Base-by-base conservation (phyloP, 1,284 basidiomycete genomes). In the Trichosporon sp. region DNA sequence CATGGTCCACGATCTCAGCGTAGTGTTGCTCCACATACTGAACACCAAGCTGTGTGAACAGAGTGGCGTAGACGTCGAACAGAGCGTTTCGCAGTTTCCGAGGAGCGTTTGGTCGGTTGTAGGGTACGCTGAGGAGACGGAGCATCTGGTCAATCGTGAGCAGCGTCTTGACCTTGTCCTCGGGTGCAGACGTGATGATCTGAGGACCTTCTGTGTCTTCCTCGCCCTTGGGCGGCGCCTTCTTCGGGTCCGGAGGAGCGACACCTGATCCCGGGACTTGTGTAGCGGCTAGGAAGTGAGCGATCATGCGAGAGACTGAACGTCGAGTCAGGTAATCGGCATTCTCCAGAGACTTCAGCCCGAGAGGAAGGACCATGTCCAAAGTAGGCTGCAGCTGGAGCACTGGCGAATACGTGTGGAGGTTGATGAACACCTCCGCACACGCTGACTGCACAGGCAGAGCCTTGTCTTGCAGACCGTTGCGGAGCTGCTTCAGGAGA, bases 1-100 rank as follows among this genome's bases (percentile, higher is more conserved):
- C 80, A 77, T 99, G 95, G 36, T 83, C 82, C 34, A 92, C 84
- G 62, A 98, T 86, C 36, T 88, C 83, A 10, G 86, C 83, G 72
- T 96, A 99, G 76, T 95, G 90, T 29, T 81, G 78, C 75, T 97
- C 94, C 46, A 93, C 87, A 78, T 92, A 99, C 0, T 80, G 76
- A 0, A 87, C 68, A 0, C 94, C 95, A 5, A 98, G 86, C 7
- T 85, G 83, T 0, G 85, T 86, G 62, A 98, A 84, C 1, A 96
- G 80, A 0, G 89, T 86, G 2, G 88, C 85, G 73, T 98, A 98
- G 69, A 92, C 89, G 71, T 96, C 92, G 74, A 97, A 89, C 33
- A 98, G 85, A 5, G 92, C 93, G 40, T 92, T 88, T 23, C 89
- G 86, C 1, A 86, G 85, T 77, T 88, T 89, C 60, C 90, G 86